Conservation (phyloP, 148 eudicot species). For the Silene latifolia region DNA sequence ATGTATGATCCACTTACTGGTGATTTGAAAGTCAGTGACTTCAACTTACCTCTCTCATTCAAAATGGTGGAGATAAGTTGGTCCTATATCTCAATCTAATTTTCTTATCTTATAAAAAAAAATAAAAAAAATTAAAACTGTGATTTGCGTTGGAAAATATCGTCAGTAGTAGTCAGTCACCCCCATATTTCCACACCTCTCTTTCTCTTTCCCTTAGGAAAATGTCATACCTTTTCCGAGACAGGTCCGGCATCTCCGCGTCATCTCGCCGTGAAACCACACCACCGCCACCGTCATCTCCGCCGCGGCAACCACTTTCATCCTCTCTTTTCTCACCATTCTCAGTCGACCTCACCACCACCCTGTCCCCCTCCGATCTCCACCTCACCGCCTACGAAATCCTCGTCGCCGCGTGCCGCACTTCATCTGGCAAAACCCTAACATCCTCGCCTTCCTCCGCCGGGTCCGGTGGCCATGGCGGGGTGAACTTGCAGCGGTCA, state of each 20-base stretch:
- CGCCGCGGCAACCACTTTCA: conserved; percentile 21
- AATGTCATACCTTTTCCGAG: conserved; percentile 85
- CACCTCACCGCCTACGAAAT: conserved; percentile 81
- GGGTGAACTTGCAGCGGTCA: conserved; percentile 45
- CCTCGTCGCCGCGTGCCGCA: conserved; percentile 82
- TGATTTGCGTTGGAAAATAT: not conserved
- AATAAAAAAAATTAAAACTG: too few relatives aligned
- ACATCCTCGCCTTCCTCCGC: conserved; percentile 28
- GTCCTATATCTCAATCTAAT: too few relatives aligned
- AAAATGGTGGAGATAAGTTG: too few relatives aligned
- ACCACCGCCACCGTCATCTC: conserved; percentile 37
- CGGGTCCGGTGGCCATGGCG: conserved; percentile 19
- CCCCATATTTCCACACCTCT: conserved; percentile 8
- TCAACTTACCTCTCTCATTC: too few relatives aligned
- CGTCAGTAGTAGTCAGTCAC: not conserved
- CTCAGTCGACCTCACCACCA: conserved; percentile 50
- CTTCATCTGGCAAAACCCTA: conserved; percentile 71
- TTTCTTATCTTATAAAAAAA: too few relatives aligned
- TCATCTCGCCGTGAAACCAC: conserved; percentile 55
- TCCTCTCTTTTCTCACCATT: conserved; percentile 68
- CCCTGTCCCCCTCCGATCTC: conserved; percentile 75
- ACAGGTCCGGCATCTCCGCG: conserved; percentile 46
- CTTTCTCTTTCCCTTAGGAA: not conserved
- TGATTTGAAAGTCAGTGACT: too few relatives aligned
- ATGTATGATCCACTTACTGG: too few relatives aligned